Evolutionary conservation across 2,329 filamentous ascomycete genomes (phyloP).

Genomic region (Fusarium nisikadoi): DNA sequence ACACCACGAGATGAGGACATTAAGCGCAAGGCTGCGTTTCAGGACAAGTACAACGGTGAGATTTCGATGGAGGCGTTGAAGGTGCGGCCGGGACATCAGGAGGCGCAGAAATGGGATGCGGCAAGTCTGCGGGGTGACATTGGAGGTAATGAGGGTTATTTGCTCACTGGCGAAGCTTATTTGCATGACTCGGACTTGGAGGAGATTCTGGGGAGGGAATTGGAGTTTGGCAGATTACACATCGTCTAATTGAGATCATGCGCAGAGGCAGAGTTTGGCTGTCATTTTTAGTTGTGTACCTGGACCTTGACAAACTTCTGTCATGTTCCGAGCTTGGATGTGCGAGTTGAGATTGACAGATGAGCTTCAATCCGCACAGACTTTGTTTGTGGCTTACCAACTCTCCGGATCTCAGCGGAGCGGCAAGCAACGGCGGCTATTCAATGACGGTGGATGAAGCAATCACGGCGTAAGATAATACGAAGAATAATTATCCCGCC

Average conservation of each 20-base stretch:
- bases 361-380: neutral
- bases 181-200: neutral
- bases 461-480: neutral
- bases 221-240: neutral
- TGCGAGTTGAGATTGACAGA: neutral
- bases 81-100: neutral
- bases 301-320: neutral
- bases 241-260: neutral
- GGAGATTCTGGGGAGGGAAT: fast-evolving
- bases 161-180: slow-evolving; percentile 1
- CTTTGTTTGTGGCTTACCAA: neutral
- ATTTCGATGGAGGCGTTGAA: neutral
- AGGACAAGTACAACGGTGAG: neutral
- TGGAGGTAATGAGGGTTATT: neutral
- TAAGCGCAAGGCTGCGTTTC: neutral
- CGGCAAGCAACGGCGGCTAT: neutral
- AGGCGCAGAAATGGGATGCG: neutral
- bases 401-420: neutral
- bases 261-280: neutral
- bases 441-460: neutral
- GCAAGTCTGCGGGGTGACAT: neutral
- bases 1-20: neutral
- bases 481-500: neutral
- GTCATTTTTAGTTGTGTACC: neutral
- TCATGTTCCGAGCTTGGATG: neutral